Conservation (phyloP, 768 basidiomycete species). For the Phylloporus sp. region DNA sequence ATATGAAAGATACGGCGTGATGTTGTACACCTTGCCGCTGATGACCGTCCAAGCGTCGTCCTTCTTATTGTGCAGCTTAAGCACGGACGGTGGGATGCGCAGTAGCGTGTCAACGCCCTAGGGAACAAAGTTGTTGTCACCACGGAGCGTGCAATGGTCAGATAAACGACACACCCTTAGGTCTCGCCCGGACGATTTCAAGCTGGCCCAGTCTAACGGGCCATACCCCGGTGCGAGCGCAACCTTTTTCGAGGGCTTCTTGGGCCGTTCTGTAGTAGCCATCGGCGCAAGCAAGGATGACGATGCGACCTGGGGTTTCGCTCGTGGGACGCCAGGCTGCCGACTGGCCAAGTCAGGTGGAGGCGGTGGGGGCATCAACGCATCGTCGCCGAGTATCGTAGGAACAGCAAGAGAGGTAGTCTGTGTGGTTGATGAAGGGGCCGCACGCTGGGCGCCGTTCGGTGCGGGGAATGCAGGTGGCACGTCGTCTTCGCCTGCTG, state of each 20-base stretch:
- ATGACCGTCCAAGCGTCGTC: slow-evolving; percentile 93
- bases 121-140: background rate
- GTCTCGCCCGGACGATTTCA: slow-evolving; percentile 78
- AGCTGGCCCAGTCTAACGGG: slow-evolving; percentile 88
- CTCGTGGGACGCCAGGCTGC: slow-evolving; percentile 29
- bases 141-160: background rate
- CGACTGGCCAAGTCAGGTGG: slow-evolving; percentile 37
- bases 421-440: slow-evolving; percentile 17
- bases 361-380: slow-evolving; percentile 50
- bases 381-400: slow-evolving; percentile 40
- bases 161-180: slow-evolving; percentile 51
- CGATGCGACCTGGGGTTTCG: slow-evolving; percentile 25
- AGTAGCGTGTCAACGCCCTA: slow-evolving; percentile 67
- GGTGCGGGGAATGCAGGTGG: slow-evolving; percentile 74
- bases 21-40: slow-evolving; percentile 94
- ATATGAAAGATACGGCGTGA: slow-evolving; percentile 84
- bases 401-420: slow-evolving; percentile 12
- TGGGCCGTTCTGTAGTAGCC: slow-evolving; percentile 57
- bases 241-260: slow-evolving; percentile 70
- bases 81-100: slow-evolving; percentile 69
- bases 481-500: slow-evolving; percentile 46
- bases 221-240: slow-evolving; percentile 88
- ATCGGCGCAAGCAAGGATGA: slow-evolving; percentile 51
- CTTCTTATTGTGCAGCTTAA: slow-evolving; percentile 74
- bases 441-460: slow-evolving; percentile 64